phyloP scores from a whole-genome alignment of 2,329 filamentous ascomycete genomes.

The Alternaria ventricosa region DNA sequence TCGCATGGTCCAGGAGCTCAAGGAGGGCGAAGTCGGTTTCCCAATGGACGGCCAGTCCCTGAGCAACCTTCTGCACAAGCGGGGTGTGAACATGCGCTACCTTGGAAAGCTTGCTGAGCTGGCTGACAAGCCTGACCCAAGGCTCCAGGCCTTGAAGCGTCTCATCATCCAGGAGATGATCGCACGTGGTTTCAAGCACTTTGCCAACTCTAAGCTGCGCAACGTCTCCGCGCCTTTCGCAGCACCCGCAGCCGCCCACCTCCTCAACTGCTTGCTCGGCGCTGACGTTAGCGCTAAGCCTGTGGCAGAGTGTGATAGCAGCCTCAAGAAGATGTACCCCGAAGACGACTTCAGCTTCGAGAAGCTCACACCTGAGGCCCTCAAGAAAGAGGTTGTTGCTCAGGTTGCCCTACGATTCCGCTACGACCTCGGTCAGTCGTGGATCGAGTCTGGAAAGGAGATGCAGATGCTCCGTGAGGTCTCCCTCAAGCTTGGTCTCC shows the following conservation, averaged over 20 bases:
- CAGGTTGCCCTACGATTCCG: constrained; percentile 79
- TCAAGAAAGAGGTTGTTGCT: constrained; percentile 72
- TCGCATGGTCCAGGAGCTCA: constrained; percentile 83
- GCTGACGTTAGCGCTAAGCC: constrained; percentile 78
- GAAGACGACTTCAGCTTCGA: constrained; percentile 85
- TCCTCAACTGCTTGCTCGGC: constrained; percentile 93
- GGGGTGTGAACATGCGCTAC: constrained; percentile 96
- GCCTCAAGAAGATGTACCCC: constrained; percentile 76
- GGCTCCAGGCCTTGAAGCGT: constrained; percentile 77
- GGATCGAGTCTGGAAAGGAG: constrained; percentile 72
- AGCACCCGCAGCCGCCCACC: constrained; percentile 79
- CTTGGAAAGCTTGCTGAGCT: constrained; percentile 82
- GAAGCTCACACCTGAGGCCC: constrained; percentile 73
- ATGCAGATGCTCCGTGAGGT: constrained; percentile 89
- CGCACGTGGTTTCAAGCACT: constrained; percentile 93
- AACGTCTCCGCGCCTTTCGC: constrained; percentile 80
- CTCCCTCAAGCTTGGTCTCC: constrained; percentile 85
- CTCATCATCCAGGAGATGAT: constrained; percentile 92
- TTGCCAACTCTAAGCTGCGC: constrained; percentile 78
- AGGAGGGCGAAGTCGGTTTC: constrained; percentile 92
- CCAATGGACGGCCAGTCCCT: constrained; percentile 98
- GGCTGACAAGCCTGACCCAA: constrained; percentile 64
- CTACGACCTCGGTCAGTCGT: constrained; percentile 72
- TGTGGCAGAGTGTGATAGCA: constrained; percentile 75
- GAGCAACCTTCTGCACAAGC: constrained; percentile 88